Evolutionary conservation across 768 basidiomycete species (phyloP).

Genomic region (Tylopilus rubrobrunneus): DNA sequence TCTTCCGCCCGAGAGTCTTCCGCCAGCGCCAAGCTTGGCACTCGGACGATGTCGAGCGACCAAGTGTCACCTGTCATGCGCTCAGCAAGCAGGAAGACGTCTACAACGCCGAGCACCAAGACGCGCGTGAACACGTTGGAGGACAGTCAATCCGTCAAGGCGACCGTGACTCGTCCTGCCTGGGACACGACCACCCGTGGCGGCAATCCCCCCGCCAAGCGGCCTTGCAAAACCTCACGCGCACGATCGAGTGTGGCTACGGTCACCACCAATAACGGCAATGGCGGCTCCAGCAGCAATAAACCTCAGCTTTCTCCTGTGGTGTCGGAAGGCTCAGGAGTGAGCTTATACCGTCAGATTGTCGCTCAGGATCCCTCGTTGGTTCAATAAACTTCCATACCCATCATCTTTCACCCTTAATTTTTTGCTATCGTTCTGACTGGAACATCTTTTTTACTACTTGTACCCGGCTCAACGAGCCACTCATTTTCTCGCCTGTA

Average conservation of each 20-base stretch:
- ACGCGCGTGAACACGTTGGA: constrained; percentile 50
- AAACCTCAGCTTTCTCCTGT: constrained; percentile 59
- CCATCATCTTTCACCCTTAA: not conserved
- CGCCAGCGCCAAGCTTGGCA: constrained; percentile 91
- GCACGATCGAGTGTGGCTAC: constrained; percentile 55
- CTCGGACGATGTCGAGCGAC: constrained; percentile 70
- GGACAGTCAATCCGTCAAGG: constrained; percentile 61
- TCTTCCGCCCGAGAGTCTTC: constrained; percentile 78
- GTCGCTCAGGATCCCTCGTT: constrained; percentile 72
- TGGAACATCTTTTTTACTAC: constrained; percentile 7
- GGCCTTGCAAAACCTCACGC: constrained; percentile 56
- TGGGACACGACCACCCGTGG: constrained; percentile 65
- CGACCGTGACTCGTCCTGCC: constrained; percentile 70
- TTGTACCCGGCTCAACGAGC: no score
- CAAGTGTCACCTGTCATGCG: constrained; percentile 39
- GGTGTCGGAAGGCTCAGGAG: constrained; percentile 70
- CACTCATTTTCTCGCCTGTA: no score
- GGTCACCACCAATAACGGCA: constrained; percentile 10
- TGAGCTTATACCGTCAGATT: constrained; percentile 80
- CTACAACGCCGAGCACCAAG: constrained; percentile 41
- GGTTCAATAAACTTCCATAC: constrained; percentile 32
- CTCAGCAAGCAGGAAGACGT: constrained; percentile 61
- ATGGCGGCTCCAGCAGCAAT: constrained; percentile 16
- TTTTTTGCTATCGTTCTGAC: constrained; percentile 4
- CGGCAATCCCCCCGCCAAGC: constrained; percentile 40